These are phyloP conservation scores for Pythium volutum DNA, from an alignment of 352 stramenopile species.

Conservation along the genomic window DNA sequence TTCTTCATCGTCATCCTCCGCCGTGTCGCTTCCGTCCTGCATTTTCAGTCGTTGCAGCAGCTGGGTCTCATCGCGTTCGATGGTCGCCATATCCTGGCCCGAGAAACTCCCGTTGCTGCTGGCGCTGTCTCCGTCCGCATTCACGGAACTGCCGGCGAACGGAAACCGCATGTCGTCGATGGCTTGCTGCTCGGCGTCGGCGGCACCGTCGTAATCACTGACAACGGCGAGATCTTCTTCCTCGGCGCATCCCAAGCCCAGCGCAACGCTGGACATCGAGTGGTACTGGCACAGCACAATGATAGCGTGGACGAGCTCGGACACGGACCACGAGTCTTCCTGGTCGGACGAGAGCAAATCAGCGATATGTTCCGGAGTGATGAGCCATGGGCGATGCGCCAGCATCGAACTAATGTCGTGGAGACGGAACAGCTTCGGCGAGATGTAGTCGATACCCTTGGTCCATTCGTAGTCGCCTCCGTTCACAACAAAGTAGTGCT, in stretches of 20 bases:
- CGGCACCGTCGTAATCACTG: constrained; percentile 39
- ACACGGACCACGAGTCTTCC: constrained; percentile 83
- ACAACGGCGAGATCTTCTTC: constrained; percentile 75
- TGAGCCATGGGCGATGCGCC: constrained; percentile 78
- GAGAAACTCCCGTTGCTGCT: constrained; percentile 47
- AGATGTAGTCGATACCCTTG: constrained; percentile 80
- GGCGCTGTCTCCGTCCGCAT: constrained; percentile 6
- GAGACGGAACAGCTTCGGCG: constrained; percentile 80
- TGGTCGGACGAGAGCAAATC: constrained; percentile 65
- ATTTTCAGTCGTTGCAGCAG: constrained; percentile 64
- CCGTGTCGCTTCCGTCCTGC: constrained; percentile 12
- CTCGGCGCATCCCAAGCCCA: constrained; percentile 70
- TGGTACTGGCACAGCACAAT: constrained; percentile 82
- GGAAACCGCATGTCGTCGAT: constrained; percentile 16
- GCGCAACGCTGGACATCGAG: constrained; percentile 77
- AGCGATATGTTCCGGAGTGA: constrained; percentile 73
- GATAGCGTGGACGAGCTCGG: constrained; percentile 84
- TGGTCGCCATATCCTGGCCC: constrained; percentile 62
- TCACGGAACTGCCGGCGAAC: constrained; percentile 4
- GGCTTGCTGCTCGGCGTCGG: constrained; percentile 28
- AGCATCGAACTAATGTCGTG: constrained; percentile 80
- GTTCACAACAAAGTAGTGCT: constrained; percentile 85
- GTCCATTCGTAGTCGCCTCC: constrained; percentile 76
- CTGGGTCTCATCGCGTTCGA: constrained; percentile 74
- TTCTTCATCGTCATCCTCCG: not conserved